Conservation (phyloP, 495 filamentous ascomycete genomes). For the Mytilinidion resinicola region DNA sequence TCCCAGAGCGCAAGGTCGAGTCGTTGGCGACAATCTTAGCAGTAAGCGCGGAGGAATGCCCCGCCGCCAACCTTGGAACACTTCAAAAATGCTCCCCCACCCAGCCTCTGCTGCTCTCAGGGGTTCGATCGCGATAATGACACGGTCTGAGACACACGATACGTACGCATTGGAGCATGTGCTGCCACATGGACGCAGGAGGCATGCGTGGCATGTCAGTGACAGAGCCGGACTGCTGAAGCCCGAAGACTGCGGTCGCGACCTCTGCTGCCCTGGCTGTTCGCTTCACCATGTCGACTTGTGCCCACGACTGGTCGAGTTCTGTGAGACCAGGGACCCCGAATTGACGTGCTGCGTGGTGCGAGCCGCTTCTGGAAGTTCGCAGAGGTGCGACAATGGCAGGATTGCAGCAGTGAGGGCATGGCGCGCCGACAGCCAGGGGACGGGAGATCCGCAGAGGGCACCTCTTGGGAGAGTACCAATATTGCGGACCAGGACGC, state of each 20-base stretch:
- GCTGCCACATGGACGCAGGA: slow-evolving; percentile 16
- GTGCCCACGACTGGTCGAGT: neutral
- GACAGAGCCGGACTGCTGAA: slow-evolving; percentile 1
- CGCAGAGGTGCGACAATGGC: slow-evolving; percentile 5
- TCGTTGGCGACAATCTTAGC: slow-evolving; percentile 22
- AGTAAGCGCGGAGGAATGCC: slow-evolving; percentile 24
- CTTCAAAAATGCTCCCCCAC: slow-evolving; percentile 8
- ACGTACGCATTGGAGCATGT: slow-evolving; percentile 18
- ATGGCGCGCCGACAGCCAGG: slow-evolving; percentile 26
- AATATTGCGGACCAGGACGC: slow-evolving; percentile 24
- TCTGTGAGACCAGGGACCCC: neutral
- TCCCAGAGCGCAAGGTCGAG: slow-evolving; percentile 18
- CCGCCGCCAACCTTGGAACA: slow-evolving; percentile 16
- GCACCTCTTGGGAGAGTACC: slow-evolving; percentile 13
- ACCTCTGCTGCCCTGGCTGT: slow-evolving; percentile 6
- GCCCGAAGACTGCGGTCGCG: slow-evolving; percentile 6
- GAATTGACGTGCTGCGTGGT: neutral
- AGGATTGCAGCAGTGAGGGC: slow-evolving; percentile 15
- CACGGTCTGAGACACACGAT: slow-evolving; percentile 22
- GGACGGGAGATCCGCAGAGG: slow-evolving; percentile 27
- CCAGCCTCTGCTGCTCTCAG: slow-evolving; percentile 12
- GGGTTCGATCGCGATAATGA: slow-evolving; percentile 19
- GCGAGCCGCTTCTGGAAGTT: slow-evolving; percentile 20
- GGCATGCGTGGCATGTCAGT: slow-evolving; percentile 13
- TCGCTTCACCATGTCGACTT: slow-evolving; percentile 24